Evolutionary conservation across 176 grass and related monocot genomes (phyloP), one percentile per base, ranked within the genome.

Genomic region (Oryza punctata): DNA sequence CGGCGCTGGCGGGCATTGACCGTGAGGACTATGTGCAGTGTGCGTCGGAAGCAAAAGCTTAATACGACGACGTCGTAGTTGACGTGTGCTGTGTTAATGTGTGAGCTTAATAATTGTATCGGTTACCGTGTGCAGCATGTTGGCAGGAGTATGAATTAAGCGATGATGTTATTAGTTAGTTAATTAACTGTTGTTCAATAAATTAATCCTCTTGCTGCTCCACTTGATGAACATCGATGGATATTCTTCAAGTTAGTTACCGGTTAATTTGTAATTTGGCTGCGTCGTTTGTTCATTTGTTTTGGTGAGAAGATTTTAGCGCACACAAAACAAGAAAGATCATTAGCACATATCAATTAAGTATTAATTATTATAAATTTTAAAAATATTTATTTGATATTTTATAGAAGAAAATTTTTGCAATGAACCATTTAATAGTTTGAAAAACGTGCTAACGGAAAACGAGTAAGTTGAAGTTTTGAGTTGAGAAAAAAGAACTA

Each of bases 1-100:
- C 2, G 6, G 78, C 6, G 71, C 52, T 18, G 86, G 82, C 2
- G 10, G 78, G 3, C 72, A 89, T 70, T n/a, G n/a, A n/a, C 82
- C 82, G 11, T 88, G 75, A 88, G 7, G 54, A 29, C 10, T 38
- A 78, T 43, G 25, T 32, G 19, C n/a, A n/a, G 3, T 59, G 2
- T 72, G 44, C 19, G 59, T 16, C 24, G 29, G 32, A 65, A 52
- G 50, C 46, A 63, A 87, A 63, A 87, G 49, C 3, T 26, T 76
- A 35, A 35, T 35, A 6, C 35, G 15, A 27, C 11, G 16, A 21
- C 11, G 16, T 52, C 11, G 16, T 41, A n/a, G 35, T 38, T 65
- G 37, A 54, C 33, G 19, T 83, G 43, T 3, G 19, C 12, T 19
- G 2, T 50, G 13, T 26, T 26, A 24, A 28, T 37, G 4, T 82